phyloP scores from a whole-genome alignment of 768 basidiomycete species.

The Kwoniella heveanensis region DNA sequence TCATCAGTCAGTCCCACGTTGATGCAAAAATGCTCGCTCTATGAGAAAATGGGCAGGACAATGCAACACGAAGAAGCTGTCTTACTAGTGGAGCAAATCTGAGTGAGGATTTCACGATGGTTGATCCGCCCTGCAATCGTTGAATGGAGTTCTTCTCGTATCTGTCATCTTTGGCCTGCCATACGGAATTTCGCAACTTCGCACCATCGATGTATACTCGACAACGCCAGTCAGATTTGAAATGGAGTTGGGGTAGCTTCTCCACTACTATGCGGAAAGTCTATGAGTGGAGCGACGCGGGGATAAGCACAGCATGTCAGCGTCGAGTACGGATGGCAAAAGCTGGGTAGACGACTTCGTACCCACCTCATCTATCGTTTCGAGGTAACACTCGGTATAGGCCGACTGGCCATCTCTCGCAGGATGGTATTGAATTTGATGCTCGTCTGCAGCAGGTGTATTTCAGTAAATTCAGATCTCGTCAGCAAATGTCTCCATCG shows the following conservation, averaged over 20 bases:
- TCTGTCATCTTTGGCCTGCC: not conserved
- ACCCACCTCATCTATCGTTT: not conserved
- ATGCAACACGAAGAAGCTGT: too few species aligned
- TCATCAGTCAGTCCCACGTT: too few species aligned
- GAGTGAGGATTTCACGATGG: not conserved
- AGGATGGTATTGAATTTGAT: not conserved
- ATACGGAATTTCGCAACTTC: not conserved
- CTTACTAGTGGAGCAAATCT: conserved; percentile 8
- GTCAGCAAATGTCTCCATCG: too few species aligned
- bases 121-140: not conserved
- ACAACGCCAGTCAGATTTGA: not conserved
- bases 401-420: not conserved
- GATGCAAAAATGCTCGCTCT: too few species aligned
- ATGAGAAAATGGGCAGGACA: too few species aligned
- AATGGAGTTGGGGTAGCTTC: not conserved
- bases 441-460: conserved; percentile 4
- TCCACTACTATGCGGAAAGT: not conserved
- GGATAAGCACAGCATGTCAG: too few species aligned
- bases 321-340: too few species aligned
- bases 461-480: not conserved
- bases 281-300: not conserved
- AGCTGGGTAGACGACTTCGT: too few species aligned
- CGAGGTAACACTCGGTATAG: conserved; percentile 1
- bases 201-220: not conserved
- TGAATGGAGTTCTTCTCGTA: not conserved